Percentiles rank a stretch among this genome's conserved stretches.
These are phyloP conservation scores for Quercus glauca DNA, from an alignment of 306 rosid genomes.

Conservation along the genomic window DNA sequence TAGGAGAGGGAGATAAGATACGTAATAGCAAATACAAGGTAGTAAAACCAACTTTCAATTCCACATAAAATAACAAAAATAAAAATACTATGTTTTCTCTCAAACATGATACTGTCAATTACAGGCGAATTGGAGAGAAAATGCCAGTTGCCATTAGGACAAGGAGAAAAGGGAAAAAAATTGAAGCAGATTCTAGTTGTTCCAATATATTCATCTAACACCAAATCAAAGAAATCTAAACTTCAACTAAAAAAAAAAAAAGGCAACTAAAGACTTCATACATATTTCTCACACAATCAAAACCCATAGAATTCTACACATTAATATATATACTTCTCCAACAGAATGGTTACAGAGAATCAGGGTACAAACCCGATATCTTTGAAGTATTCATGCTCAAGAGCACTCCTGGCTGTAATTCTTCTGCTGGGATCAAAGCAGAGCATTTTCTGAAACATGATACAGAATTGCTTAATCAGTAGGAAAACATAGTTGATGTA, in stretches of 20 bases:
- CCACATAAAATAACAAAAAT: neutral
- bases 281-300: conserved; percentile 56
- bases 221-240: conserved; percentile 21
- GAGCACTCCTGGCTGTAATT: conserved; percentile 88
- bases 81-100: neutral
- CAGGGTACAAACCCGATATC: conserved; percentile 84
- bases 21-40: neutral
- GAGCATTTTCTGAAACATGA: conserved; percentile 78
- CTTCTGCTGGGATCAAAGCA: conserved; percentile 96
- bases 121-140: conserved; percentile 11
- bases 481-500: neutral
- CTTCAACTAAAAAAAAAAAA: neutral
- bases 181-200: conserved; percentile 23
- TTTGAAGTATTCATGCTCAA: conserved; percentile 95
- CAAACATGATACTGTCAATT: conserved; percentile 8
- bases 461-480: conserved; percentile 5
- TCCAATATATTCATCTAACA: conserved; percentile 21
- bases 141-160: no score
- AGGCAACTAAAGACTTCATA: conserved; percentile 32
- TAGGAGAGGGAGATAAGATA: neutral
- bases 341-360: conserved; percentile 26
- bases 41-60: conserved; percentile 15
- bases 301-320: conserved; percentile 60
- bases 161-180: conserved; percentile 2
- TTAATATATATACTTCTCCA: conserved; percentile 52